Conservation (phyloP, 495 filamentous ascomycete genomes). For the Patellaria atrata region DNA sequence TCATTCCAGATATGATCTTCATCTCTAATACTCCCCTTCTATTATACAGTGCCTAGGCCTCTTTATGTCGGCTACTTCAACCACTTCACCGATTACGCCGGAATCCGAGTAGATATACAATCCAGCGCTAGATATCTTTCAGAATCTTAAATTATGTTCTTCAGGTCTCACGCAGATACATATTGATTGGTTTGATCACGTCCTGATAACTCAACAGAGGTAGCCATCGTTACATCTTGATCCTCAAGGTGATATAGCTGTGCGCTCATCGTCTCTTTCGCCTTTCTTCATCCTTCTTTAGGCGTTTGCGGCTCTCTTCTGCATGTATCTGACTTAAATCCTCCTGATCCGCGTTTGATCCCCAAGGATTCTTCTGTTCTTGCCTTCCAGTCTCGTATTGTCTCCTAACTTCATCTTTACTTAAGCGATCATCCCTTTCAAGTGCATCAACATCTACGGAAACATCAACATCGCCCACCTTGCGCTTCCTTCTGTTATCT, state of each 20-base stretch:
- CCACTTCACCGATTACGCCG: too few species aligned
- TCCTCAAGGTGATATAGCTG: background rate
- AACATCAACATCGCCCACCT: slow-evolving; percentile 89
- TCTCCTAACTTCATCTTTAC: slow-evolving; percentile 49
- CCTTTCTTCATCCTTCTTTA: slow-evolving; percentile 73
- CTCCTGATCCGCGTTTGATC: slow-evolving; percentile 53
- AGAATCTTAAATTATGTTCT: too few species aligned
- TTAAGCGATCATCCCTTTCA: slow-evolving; percentile 52
- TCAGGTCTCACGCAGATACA: too few species aligned
- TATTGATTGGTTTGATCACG: too few species aligned
- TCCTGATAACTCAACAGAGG: too few species aligned
- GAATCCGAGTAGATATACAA: too few species aligned
- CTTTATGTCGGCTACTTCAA: too few species aligned
- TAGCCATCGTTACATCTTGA: slow-evolving; percentile 3
- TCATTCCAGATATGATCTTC: too few species aligned
- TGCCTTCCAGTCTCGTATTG: slow-evolving; percentile 66
- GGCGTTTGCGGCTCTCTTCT: slow-evolving; percentile 74
- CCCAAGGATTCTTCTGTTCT: slow-evolving; percentile 53
- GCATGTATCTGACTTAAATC: slow-evolving; percentile 96
- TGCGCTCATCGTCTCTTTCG: slow-evolving; percentile 32
- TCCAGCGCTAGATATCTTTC: too few species aligned
- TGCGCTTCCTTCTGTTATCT: slow-evolving; percentile 69
- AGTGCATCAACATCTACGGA: slow-evolving; percentile 73
- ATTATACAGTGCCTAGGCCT: too few species aligned
- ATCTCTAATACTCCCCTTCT: too few species aligned